Conservation (phyloP, 805 yeast species). For the Teunomyces lycoperdinae region DNA sequence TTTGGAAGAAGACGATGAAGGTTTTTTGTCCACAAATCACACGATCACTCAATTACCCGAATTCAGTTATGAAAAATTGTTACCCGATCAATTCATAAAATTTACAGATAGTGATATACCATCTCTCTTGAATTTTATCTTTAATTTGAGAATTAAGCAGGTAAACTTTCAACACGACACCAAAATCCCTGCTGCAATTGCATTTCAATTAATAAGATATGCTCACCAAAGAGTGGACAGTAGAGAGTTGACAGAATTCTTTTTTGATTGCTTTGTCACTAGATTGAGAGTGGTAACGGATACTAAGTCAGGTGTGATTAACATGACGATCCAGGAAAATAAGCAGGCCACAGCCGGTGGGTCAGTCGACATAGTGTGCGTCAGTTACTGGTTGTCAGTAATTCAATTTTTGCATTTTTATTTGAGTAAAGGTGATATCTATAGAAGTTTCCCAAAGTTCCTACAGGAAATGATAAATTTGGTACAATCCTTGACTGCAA, state of each 20-base stretch:
- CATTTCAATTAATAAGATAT: conserved; percentile 69
- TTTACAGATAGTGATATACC: conserved; percentile 60
- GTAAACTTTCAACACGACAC: conserved; percentile 42
- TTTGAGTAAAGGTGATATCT: conserved; percentile 61
- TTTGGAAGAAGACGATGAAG: conserved; percentile 24
- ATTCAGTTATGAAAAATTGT: conserved; percentile 55
- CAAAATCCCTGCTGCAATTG: conserved; percentile 63
- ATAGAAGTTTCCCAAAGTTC: conserved; percentile 51
- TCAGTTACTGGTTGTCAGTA: conserved; percentile 88
- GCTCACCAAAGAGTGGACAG: conserved; percentile 59
- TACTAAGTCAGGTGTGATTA: conserved; percentile 58
- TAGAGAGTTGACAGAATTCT: conserved; percentile 52
- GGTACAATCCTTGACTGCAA: conserved; percentile 60
- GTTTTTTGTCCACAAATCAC: conserved; percentile 25
- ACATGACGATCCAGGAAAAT: conserved; percentile 30
- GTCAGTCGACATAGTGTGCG: conserved; percentile 62
- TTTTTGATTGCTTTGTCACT: conserved; percentile 58
- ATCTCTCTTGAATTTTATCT: conserved; percentile 45
- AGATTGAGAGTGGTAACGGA: conserved; percentile 59
- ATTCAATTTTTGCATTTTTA: conserved; percentile 76
- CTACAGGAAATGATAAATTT: conserved; percentile 58
- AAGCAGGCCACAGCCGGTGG: conserved; percentile 19
- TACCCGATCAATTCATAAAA: conserved; percentile 58
- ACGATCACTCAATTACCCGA: conserved; percentile 27
- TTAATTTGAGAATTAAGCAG: conserved; percentile 41